phyloP scores from a whole-genome alignment of 305 asterid genomes.

The Rubia balearica region DNA sequence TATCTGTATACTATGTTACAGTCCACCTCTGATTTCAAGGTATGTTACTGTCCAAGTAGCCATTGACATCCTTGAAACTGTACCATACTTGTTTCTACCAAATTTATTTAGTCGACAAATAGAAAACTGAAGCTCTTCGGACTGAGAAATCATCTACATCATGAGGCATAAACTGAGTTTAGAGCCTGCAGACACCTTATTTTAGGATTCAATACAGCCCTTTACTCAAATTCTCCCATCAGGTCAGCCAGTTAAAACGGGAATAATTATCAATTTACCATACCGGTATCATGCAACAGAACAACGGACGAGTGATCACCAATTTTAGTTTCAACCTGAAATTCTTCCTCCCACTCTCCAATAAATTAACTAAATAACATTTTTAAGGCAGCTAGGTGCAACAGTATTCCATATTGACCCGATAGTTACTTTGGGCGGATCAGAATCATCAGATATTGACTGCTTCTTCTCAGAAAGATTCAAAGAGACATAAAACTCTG shows the following conservation, averaged over 20 bases:
- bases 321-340: not conserved
- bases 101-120: not conserved
- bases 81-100: not conserved
- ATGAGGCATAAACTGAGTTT: not conserved
- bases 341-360: not conserved
- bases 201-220: not conserved
- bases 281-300: not conserved
- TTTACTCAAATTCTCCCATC: not conserved
- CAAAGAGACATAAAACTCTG: not conserved
- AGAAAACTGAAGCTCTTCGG: not conserved
- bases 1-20: too few species aligned
- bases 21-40: too few species aligned
- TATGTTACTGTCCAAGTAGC: too few species aligned
- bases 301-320: not conserved
- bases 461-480: not conserved
- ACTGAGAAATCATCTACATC: not conserved
- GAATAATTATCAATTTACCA: not conserved
- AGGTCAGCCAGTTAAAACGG: not conserved
- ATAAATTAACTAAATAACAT: not conserved
- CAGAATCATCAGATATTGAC: not conserved
- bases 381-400: too few species aligned
- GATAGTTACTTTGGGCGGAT: not conserved
- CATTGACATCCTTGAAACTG: too few species aligned
- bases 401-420: not conserved
- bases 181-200: not conserved